Percentiles rank a stretch among this genome's conserved stretches.
phyloP scores from a whole-genome alignment of 2,329 filamentous ascomycete genomes.

The Didymosphaeria variabile region DNA sequence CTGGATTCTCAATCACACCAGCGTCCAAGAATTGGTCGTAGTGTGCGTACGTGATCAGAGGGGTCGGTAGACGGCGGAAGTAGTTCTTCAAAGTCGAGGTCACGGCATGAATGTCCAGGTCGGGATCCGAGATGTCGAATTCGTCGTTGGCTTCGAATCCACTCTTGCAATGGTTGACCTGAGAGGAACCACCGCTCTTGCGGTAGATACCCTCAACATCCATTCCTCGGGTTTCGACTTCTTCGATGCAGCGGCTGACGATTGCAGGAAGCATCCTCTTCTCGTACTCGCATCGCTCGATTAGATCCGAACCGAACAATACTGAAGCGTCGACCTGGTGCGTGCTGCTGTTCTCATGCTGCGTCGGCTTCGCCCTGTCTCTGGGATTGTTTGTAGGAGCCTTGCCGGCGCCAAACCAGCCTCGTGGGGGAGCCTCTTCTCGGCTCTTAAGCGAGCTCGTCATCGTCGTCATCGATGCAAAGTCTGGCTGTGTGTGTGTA shows the following conservation, averaged over 20 bases:
- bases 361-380: constrained; percentile 43
- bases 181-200: constrained; percentile 92
- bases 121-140: constrained; percentile 91
- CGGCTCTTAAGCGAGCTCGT: constrained; percentile 41
- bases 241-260: constrained; percentile 92
- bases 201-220: constrained; percentile 97
- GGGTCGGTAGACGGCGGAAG: constrained; percentile 89
- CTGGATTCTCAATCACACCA: constrained; percentile 71
- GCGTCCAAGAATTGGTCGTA: constrained; percentile 91
- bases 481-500: constrained; percentile 45
- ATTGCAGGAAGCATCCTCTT: constrained; percentile 88
- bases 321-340: constrained; percentile 53
- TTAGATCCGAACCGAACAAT: constrained; percentile 89
- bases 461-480: constrained; percentile 35
- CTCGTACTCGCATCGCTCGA: constrained; percentile 86
- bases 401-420: constrained; percentile 46
- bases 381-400: constrained; percentile 28
- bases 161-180: constrained; percentile 88
- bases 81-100: constrained; percentile 97
- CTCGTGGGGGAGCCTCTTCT: constrained; percentile 38
- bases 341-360: constrained; percentile 54
- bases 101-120: constrained; percentile 94
- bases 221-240: constrained; percentile 94
- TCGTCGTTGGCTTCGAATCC: constrained; percentile 88
- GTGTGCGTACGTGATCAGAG: constrained; percentile 89